Base-by-base conservation (phyloP, 148 eudicot genomes). In the Spergularia marina region DNA sequence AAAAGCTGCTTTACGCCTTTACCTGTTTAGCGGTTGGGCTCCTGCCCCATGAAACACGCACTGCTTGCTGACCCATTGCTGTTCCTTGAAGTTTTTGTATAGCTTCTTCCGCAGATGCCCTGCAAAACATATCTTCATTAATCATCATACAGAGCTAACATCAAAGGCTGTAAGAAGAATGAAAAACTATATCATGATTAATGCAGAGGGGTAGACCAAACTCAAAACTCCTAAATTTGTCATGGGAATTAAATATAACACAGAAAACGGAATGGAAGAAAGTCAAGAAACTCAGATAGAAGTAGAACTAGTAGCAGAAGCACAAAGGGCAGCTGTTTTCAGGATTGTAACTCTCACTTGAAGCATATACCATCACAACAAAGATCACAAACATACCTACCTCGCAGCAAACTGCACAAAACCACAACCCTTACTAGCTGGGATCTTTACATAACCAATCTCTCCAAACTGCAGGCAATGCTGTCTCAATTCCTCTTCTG, bases 101-200 rank as follows among this genome's bases (percentile, higher is more conserved):
- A 78, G 94, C 88, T 74, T 91, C 99, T 85, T 95, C 99, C 52
- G 99, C 99, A 78, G 94, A 89, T 82, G 91, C 68, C 83, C 99
- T 92, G 74, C 30, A 70, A 41, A 84, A n/a, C 63, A 72, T 58
- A 49, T 17, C 41, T 63, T 23, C 12, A 34, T 10, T n/a, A 39
- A 44, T 21, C 52, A 55, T 47, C 67, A 47, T 49, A 61, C 60
- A 58, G 64, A 59, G 18, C 53, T 53, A 54, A 53, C 52, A 65
- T 10, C 44, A 49, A 63, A 17, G 55, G 44, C 71, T 11, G 5
- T 65, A 65, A 39, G 51, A 39, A 51, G 17, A 21, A 23, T 23
- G 25, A 65, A 61, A 30, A 30, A 2, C 36, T 30, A 65, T 40
- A 21, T 65, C 53, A 65, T 0, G 69, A 12, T 65, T 65, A 61